Conservation (phyloP, 805 yeast genomes). For the Blastobotrys parvus region DNA sequence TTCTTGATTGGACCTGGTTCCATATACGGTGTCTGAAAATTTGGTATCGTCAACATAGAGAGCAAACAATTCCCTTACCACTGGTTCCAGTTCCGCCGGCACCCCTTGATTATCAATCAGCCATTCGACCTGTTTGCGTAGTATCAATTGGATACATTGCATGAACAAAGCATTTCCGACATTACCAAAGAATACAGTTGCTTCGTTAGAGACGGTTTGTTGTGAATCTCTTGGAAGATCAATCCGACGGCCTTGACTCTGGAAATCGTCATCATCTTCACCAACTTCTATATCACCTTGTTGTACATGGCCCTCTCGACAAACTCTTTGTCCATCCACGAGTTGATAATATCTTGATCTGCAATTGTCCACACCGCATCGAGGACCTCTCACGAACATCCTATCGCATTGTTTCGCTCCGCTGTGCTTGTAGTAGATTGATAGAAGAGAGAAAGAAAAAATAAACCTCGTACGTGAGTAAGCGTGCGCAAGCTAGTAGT, state of each 20-base stretch:
- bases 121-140: slow-evolving; percentile 40
- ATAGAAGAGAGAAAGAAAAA: no score
- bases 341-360: slow-evolving; percentile 65
- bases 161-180: slow-evolving; percentile 38
- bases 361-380: slow-evolving; percentile 89
- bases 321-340: slow-evolving; percentile 70
- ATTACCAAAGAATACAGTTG: slow-evolving; percentile 39
- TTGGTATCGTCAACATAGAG: slow-evolving; percentile 20
- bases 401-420: no score
- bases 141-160: slow-evolving; percentile 41
- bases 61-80: slow-evolving; percentile 17
- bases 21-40: slow-evolving; percentile 5
- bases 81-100: slow-evolving; percentile 17
- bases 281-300: slow-evolving; percentile 72
- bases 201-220: slow-evolving; percentile 7
- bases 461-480: no score
- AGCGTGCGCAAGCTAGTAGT: no score
- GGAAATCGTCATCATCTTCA: slow-evolving; percentile 67
- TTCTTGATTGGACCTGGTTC: not conserved
- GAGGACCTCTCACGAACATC: slow-evolving; percentile 59
- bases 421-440: no score
- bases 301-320: slow-evolving; percentile 86
- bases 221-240: slow-evolving; percentile 10
- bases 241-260: slow-evolving; percentile 25
- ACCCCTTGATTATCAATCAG: slow-evolving; percentile 28